Evolutionary conservation across 225 moss, liverwort and hornwort species (phyloP), one percentile per base, ranked within the genome.

Genomic region (Marchantia polymorpha): DNA sequence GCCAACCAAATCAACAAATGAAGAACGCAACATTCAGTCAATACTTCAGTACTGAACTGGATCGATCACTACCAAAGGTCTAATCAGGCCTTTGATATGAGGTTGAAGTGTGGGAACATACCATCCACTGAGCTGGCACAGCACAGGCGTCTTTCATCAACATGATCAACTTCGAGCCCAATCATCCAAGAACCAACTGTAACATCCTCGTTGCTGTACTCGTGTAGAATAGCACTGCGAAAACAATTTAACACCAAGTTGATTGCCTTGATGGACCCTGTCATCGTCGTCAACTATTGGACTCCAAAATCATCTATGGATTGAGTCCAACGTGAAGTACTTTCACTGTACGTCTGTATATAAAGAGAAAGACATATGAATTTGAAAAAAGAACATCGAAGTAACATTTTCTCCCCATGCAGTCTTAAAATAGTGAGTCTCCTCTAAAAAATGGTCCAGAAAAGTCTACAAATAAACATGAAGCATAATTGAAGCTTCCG

Each of bases 101-200:
- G 1, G 74, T 27, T 56, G 39, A 15, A 14, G 54, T 2, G 53
- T 29, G 27, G 27, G 50, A 26, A 59, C 84, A 22, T 81, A 99
- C 99, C 99, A 69, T 90, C 90, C 82, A 85, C 87, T 47, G 85
- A 75, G 46, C 78, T 71, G 64, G 89, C 68, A 83, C 99, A 99
- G 84, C 99, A 99, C 81, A 99, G 88, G 63, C 83, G 92, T 73
- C 92, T 91, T 76, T 95, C 95, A 81, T 99, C 93, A 55, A 95
- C 79, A 81, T 92, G 91, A 59, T 91, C 91, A 71, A 89, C 79
- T 29, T 92, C 88, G 79, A 99, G 88, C 81, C 99, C 95, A 84
- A 99, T 89, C 92, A 99, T 88, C 99, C 99, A 99, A 72, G 91
- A 83, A 74, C 99, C 99, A 64, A 99, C 92, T 30, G 99, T 84